Base-by-base conservation (phyloP, 495 filamentous ascomycete genomes). In the Extremus antarcticus region DNA sequence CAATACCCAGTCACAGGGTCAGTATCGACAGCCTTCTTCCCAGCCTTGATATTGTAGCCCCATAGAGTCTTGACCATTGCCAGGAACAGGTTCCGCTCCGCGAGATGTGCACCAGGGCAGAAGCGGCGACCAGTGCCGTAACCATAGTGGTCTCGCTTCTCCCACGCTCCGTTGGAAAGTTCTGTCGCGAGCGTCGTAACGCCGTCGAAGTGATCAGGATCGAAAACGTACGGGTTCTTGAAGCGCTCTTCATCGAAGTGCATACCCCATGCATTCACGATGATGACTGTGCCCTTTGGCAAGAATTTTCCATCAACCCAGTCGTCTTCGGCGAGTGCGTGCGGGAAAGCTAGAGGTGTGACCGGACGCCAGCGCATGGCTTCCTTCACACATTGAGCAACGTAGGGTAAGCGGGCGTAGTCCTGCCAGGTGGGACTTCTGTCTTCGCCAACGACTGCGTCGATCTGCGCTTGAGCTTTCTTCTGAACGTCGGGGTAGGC, bases 401-500 rank as follows among this genome's bases (percentile, higher is more conserved):
- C 47, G 43, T 66, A 66, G 9, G 57, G 61, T 11, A 66, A 43
- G 1, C 38, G 21, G 22, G 16, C 25, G 46, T 59, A 59, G 53
- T 66, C 61, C 13, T 48, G 17, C 54, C 55, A 58, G 2, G 22
- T 49, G 11, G 63, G 61, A 15, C 55, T 55, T 4, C 63, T 50
- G 29, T 63, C 58, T 20, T 58, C 54, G 22, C 55, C 55, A 21
- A 63, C 50, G 21, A 64, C 54, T 19, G 15, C 21, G 54, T 67
- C 71, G 52, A 66, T 66, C 23, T 65, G 65, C 19, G 58, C 25
- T 47, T 70, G 68, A 43, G 67, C 70, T 50, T 63, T 66, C n/a
- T 54, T 62, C 20, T 68, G 67, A 0, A 75, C 68, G 15, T 72
- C 63, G 0, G 73, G 72, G 45, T 62, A 68, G 41, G 65, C 50